These are phyloP conservation scores for Polysphondylium violaceum DNA, from an alignment of 78 protist species.

Conservation along the genomic window DNA sequence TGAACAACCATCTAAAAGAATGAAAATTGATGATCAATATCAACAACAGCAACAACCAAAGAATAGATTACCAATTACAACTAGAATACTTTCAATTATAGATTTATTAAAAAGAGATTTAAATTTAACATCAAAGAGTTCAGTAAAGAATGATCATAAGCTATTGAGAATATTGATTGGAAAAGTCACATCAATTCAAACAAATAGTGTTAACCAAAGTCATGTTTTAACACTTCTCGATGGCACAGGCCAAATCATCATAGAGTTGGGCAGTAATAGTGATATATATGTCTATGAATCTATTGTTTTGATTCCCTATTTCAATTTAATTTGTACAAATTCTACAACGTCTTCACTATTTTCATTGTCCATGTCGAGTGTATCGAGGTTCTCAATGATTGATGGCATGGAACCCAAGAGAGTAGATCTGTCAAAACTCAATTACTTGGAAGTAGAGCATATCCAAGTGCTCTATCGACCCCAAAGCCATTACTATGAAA, in stretches of 20 bases:
- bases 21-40: not conserved
- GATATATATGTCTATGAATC: not conserved
- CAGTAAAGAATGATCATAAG: constrained; percentile 1
- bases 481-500: constrained; percentile 16
- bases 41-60: not conserved
- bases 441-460: constrained; percentile 39
- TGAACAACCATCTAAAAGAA: not conserved
- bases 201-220: not conserved
- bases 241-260: constrained; percentile 10
- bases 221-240: constrained; percentile 16
- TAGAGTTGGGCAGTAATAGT: not conserved
- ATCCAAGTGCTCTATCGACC: constrained; percentile 27
- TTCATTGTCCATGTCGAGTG: not conserved
- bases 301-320: constrained; percentile 28
- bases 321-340: constrained; percentile 17
- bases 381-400: not conserved
- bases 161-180: constrained; percentile 40
- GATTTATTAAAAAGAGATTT: constrained; percentile 12
- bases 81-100: constrained; percentile 4
- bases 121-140: constrained; percentile 11
- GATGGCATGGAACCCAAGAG: not conserved
- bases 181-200: constrained; percentile 5
- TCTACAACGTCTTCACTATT: not conserved
- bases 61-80: constrained; percentile 3
- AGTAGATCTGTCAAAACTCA: constrained; percentile 15